Base-by-base conservation (phyloP, 2,329 filamentous ascomycete genomes). In the Grosmannia serpens region DNA sequence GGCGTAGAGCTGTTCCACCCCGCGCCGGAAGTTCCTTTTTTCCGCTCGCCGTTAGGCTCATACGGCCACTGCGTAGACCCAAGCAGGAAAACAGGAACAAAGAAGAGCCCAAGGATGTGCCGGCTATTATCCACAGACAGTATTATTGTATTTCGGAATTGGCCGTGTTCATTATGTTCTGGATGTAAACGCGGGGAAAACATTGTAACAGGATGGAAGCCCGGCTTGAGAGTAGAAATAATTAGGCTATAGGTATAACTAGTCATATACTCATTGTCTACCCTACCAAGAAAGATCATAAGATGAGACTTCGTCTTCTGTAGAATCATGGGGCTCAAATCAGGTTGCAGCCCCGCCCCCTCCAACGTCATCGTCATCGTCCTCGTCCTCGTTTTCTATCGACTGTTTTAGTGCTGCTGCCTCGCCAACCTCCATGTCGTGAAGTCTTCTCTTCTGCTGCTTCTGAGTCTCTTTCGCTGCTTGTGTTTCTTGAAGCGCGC, bases 321-420 rank as follows among this genome's bases (percentile, higher is more conserved):
- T 20, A 47, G 4, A 47, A 26, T n/a, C 11, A 13, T 20, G 13
- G 38, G 7, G 38, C 13, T n/a, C 33, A 26, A 29, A 35, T 50
- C 46, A 56, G 11, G 44, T 49, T 11, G 33, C 13, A 59, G 53
- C 35, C 2, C 47, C 47, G 55, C 47, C 26, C 3, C n/a, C 26
- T 44, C 44, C 44, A 6, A 5, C 66, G 90, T 90, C 1, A 88
- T 92, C 26, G 88, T 89, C 1, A 94, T 95, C 35, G 9, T 65
- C 65, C 1, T 67, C 66, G 1, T 67, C 66, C 4, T 66, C 65
- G 1, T 66, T 68, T 1, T 67, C 65, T 1, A 67, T 61, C 49
- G 15, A 61, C 55, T 63, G 52, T 41, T 64, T 63, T 17, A 83
- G 69, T 10, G 80, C 81, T 2, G 74, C 76, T 15, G 80, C 81